A percentile compares a stretch with the other conserved stretches of the same genome.
phyloP scores from a whole-genome alignment of 768 basidiomycete genomes.

The Mycena amicta region DNA sequence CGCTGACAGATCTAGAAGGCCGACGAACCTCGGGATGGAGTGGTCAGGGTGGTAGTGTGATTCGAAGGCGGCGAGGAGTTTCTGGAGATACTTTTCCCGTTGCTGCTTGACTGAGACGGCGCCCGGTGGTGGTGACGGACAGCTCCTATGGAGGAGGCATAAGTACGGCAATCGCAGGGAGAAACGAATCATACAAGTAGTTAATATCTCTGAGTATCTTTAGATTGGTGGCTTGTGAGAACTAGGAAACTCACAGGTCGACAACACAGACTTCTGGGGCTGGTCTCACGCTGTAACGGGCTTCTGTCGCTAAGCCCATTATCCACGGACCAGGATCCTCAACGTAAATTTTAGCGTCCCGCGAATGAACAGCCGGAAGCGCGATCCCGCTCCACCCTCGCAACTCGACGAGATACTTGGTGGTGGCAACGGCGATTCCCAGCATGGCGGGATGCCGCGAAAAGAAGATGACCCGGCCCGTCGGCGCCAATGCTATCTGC shows the following conservation, averaged over 20 bases:
- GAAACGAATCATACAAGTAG: conserved; percentile 57
- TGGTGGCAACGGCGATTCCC: conserved; percentile 86
- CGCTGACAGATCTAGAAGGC: background rate
- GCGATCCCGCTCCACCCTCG: conserved; percentile 93
- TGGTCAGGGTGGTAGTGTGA: conserved; percentile 90
- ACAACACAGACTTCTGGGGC: conserved; percentile 84
- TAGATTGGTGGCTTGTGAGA: conserved; percentile 3
- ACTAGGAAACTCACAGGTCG: conserved; percentile 64
- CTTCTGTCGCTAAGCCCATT: conserved; percentile 85
- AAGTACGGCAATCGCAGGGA: conserved; percentile 11
- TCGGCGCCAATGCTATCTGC: conserved; percentile 86
- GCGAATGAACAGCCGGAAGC: conserved; percentile 77
- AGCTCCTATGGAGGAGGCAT: conserved; percentile 51
- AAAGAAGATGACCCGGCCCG: conserved; percentile 85
- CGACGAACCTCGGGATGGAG: conserved; percentile 65
- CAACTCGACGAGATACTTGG: conserved; percentile 90
- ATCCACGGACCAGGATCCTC: conserved; percentile 99
- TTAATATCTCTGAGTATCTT: conserved; percentile 67
- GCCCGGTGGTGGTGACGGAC: conserved; percentile 76
- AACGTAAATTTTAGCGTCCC: conserved; percentile 90
- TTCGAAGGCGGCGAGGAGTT: conserved; percentile 77
- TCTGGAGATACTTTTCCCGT: conserved; percentile 77
- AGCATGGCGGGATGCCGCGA: conserved; percentile 92
- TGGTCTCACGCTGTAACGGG: conserved; percentile 74
- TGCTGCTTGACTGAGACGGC: conserved; percentile 77